Evolutionary conservation across 306 rosid species (phyloP), one percentile per base, ranked within the genome.

Genomic region (Cucurbita pepo): DNA sequence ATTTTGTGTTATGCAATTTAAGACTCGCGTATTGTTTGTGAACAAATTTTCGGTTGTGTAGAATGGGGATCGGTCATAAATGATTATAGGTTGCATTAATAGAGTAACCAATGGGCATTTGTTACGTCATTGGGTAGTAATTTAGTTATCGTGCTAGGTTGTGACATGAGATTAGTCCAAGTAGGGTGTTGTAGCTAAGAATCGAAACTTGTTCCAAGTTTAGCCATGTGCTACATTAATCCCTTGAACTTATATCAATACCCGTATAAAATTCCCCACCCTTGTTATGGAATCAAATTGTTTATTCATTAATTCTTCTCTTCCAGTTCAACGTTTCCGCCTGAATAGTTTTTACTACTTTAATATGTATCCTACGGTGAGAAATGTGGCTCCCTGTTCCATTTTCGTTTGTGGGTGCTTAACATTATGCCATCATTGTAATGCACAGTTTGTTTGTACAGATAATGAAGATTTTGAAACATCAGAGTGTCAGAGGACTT

Each of bases 401-500:
- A 64, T 64, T 19, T 41, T 66, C 41, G 10, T 64, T 30, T 10
- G 10, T 64, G 15, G n/a, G 25, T 18, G 13, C 8, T 66, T 66
- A 48, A 21, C 41, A 22, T 13, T 45, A 48, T 50, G 43, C 10
- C 40, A 48, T 69, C 57, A 13, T 67, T 43, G 7, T 67, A 67
- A 67, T 47, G 15, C 56, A 25, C n/a, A 7, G 12, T 45, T 66
- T 67, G 6, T 14, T 48, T 30, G 22, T 50, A 77, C 93, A 93
- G 98, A 93, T 93, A 70, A 38, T 90, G 70, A 93, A 87, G 51
- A 90, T 93, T 78, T 63, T 90, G 81, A 81, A 87, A 66, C 66
- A 88, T 80, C 79, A 73, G 76, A 93, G 98, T 77, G 88, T 90
- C 10, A 84, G 96, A 77, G 97, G 98, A 22, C 96, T 93, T 76